Percentiles rank a stretch among this genome's conserved stretches.
Evolutionary conservation across 495 filamentous ascomycete species (phyloP).

Genomic region (Filosporella fistucella): DNA sequence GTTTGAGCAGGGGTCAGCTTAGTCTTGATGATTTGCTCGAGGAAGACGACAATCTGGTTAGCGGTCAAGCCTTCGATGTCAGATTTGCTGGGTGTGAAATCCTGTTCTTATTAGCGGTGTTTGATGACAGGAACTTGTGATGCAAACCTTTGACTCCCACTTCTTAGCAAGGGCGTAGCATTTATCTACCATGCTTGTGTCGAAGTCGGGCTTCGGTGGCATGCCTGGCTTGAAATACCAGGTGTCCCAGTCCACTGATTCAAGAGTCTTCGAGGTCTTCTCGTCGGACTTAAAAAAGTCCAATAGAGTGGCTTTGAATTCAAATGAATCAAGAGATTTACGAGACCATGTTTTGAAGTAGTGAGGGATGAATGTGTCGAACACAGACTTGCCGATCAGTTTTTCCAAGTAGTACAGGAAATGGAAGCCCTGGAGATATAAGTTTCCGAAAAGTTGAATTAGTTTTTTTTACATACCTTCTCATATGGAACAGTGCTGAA

Average conservation of each 20-base stretch:
- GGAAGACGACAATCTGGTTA: conserved; percentile 86
- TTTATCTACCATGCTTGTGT: conserved; percentile 80
- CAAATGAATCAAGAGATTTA: conserved; percentile 83
- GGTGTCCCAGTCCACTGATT: conserved; percentile 77
- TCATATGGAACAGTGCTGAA: conserved; percentile 85
- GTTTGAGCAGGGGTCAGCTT: conserved; percentile 59
- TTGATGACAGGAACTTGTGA: not conserved
- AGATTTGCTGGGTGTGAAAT: conserved; percentile 58
- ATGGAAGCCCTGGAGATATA: conserved; percentile 62
- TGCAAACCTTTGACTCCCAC: conserved; percentile 52
- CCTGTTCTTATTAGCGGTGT: conserved; percentile 16
- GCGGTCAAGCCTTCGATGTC: conserved; percentile 73
- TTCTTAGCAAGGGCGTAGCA: conserved; percentile 78
- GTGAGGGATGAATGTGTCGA: conserved; percentile 90
- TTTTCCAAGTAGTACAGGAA: conserved; percentile 83
- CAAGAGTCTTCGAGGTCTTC: conserved; percentile 60
- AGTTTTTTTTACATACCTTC: conserved; percentile 35
- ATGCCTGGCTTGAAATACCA: conserved; percentile 83
- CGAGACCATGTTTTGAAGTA: conserved; percentile 81
- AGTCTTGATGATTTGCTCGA: conserved; percentile 64
- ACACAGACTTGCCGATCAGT: conserved; percentile 78
- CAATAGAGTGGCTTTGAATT: conserved; percentile 84
- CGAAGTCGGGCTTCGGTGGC: conserved; percentile 85
- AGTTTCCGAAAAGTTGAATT: not conserved
- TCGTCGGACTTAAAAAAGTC: conserved; percentile 74